Percentiles rank a stretch among this genome's conserved stretches.
Conservation (phyloP, 2,329 filamentous ascomycete genomes). For the Aspergillus sp. region DNA sequence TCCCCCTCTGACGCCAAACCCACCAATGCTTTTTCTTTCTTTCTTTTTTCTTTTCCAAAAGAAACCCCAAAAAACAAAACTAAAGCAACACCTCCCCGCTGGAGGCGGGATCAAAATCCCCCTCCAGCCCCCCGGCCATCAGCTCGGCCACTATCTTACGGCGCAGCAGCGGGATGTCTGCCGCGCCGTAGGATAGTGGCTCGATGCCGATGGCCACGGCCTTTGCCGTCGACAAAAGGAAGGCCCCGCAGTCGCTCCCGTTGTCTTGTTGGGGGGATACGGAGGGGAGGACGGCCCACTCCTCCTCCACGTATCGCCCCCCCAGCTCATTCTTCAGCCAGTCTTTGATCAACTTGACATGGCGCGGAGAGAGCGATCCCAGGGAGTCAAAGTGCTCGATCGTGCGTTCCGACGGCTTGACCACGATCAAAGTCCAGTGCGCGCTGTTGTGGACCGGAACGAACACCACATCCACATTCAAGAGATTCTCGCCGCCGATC, state of each 20-base stretch:
- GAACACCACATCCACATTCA: slow-evolving; percentile 47
- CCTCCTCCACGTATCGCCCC: slow-evolving; percentile 36
- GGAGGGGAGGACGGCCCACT: slow-evolving; percentile 43
- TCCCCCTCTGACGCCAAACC: neutral
- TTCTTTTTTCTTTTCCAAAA: no score
- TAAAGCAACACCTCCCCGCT: slow-evolving; percentile 23
- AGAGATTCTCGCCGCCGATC: slow-evolving; percentile 43
- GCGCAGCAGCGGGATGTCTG: slow-evolving; percentile 40
- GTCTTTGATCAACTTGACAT: slow-evolving; percentile 35
- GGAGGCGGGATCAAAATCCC: slow-evolving; percentile 37
- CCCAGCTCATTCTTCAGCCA: slow-evolving; percentile 46
- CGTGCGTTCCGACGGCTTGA: slow-evolving; percentile 40
- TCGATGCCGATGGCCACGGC: slow-evolving; percentile 45
- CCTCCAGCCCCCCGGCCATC: slow-evolving; percentile 43
- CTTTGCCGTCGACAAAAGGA: slow-evolving; percentile 48
- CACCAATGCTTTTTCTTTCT: no score
- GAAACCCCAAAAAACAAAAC: neutral
- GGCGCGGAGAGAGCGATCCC: slow-evolving; percentile 27
- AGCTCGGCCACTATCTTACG: slow-evolving; percentile 49
- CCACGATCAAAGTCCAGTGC: slow-evolving; percentile 50
- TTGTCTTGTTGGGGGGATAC: slow-evolving; percentile 46
- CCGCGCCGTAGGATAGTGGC: slow-evolving; percentile 40
- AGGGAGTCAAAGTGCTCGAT: slow-evolving; percentile 51
- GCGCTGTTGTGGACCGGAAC: slow-evolving; percentile 45
- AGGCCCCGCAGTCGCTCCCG: slow-evolving; percentile 50